Evolutionary conservation across 768 basidiomycete species (phyloP), one percentile per base, ranked within the genome.

Genomic region (Rhizopogon vinicolor): DNA sequence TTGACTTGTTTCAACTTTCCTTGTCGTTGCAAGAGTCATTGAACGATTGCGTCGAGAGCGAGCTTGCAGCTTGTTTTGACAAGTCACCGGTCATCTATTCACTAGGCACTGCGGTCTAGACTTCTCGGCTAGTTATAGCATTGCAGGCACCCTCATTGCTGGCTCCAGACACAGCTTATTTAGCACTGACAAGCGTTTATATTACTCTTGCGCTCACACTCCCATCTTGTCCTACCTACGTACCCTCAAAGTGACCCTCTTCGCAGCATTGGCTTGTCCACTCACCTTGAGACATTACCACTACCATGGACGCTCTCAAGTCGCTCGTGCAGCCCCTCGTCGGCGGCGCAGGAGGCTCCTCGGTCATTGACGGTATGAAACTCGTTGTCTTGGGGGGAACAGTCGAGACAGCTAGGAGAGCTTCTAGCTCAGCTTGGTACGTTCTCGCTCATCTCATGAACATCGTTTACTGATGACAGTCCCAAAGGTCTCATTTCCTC

Each of bases 361-460:
- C 87, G 48, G 83, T 91, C 76, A 81, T 93, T 71, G 90, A 93
- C 65, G 91, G 89, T 60, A 85, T 91, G 78, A 93, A 93, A 74
- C 87, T 92, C 66, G 91, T 93, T 72, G 88, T 92, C 44, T 78
- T 93, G 50, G 90, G 90, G 56, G 90, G 90, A 54, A 91, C 91
- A 1, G 91, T 93, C 55, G 90, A 92, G 73, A 93, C 90, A 0
- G 90, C 90, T 0, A 78, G 90, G 63, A 76, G 90, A 59, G 83
- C 91, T 33, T 89, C 88, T 19, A 89, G 88, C 71, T 85, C 87
- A 55, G 90, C 87, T 43, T 92, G 91, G 90, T 87, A 65, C 57
- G 81, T 72, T 54, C 48, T 28, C 58, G 18, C 25, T n/a, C 52
- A 13, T 41, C 31, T 54, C 44, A 28, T 13, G n/a, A 18, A 43